Base-by-base conservation (phyloP, 1,284 basidiomycete species). In the Heimioporus retisporus region DNA sequence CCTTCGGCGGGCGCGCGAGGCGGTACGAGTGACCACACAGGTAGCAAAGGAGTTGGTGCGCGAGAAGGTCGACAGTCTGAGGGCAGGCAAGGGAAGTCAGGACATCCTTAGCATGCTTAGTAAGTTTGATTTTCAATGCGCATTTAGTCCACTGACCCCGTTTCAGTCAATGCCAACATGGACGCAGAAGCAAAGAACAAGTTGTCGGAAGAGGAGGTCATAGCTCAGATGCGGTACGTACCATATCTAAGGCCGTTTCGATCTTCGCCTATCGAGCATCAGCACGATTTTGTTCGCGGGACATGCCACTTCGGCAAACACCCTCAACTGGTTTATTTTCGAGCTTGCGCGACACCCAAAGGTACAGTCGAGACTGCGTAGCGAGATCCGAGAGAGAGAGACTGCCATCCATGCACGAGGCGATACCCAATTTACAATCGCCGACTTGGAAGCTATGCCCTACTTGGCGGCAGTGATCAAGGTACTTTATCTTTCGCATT, bases 241-340 rank as follows among this genome's bases (percentile, higher is more conserved):
- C 46, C n/a, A 42, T 53, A 13, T 35, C 6, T 7, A 42, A 13
- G 18, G 15, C 5, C 2, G 13, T 28, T 21, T 13, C 10, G 4
- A 15, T 19, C 5, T 28, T 61, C 18, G 6, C 4, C 21, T 40
- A n/a, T 64, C 35, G n/a, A 48, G 21, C 16, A 48, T 42, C 56
- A 76, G 83, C 16, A 82, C 80, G 3, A 78, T 85, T 43, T 68
- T 86, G 31, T 69, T 82, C 62, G 81, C 83, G 18, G 85, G 90
- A 1, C 85, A 90, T 65, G 88, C 90, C 68, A 88, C 88, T 1
- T 85, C 84, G 1, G 81, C 86, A 19, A 83, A 78, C 55, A 77
- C 80, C 7, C 65, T 85, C 61, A 76, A 75, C 61, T 87, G 81
- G 83, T 76, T 78, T 1, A 70, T 86, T 40, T 74, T 81, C 56